Evolutionary conservation across 225 moss, liverwort and hornwort genomes (phyloP), one percentile per base, ranked within the genome.

Genomic region (Neckera pumila): DNA sequence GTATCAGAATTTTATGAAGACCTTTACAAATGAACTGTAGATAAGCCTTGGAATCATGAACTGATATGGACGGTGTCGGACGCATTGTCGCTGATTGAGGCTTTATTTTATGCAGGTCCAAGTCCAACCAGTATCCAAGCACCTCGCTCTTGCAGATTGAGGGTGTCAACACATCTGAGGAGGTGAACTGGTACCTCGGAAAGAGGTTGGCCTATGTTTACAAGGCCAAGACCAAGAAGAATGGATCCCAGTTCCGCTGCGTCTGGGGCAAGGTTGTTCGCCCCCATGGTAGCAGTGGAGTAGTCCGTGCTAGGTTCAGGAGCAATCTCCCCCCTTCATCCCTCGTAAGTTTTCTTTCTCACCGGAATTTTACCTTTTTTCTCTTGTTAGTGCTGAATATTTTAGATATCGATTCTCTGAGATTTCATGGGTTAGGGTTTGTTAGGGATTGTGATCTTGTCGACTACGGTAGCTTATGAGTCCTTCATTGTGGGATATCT

Each of bases 111-210:
- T 85, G 90, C 94, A 97, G 96, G 92, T 93, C 94, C 31, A 97
- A 97, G 92, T 97, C 97, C 21, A 96, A 97, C 85, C 97, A 97
- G 88, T 97, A 97, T 74, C 96, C 97, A 22, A 93, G 96, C 91
- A 96, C 96, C 47, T 96, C 97, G 45, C 92, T 98, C 12, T 40
- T 98, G 84, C 97, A 98, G 92, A 96, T 98, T 78, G 97, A 98
- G 89, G 95, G 95, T 59, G 97, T 98, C 65, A 96, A 95, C 85
- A 98, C 97, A 11, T 90, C 95, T 25, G 95, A 98, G 84, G 98
- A 98, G 78, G 98, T 98, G 15, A 94, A 95, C 74, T 98, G 96
- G 97, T 98, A 98, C 49, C 89, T 98, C 59, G 92, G 92, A 77
- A 92, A 92, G 92, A 87, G 92, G 61, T 63, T 92, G 89, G 92